Percentiles rank a stretch among this genome's conserved stretches.
Conservation (phyloP, 768 basidiomycete genomes). For the Leccinum truebloodii region DNA sequence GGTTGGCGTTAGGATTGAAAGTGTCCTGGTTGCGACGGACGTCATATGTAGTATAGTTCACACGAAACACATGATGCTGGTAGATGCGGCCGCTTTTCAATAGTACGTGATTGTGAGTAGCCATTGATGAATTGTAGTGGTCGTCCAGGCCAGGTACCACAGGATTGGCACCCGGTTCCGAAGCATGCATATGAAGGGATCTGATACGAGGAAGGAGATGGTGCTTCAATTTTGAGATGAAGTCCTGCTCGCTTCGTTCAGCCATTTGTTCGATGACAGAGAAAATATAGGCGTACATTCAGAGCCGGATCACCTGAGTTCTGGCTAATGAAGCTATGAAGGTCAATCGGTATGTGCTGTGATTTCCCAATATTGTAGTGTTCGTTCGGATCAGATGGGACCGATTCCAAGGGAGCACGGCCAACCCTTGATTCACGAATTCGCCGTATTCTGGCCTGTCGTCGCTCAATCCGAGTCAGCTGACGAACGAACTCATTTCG, state of each 20-base stretch:
- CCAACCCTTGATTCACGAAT: background rate
- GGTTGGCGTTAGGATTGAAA: background rate
- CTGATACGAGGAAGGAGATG: background rate
- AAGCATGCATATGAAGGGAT: background rate
- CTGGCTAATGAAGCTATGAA: background rate
- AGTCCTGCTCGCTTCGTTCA: background rate
- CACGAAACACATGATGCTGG: background rate
- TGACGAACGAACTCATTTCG: too few relatives aligned
- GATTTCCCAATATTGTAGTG: background rate
- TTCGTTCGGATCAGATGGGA: background rate
- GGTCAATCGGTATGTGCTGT: background rate
- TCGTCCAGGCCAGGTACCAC: background rate
- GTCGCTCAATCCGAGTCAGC: background rate
- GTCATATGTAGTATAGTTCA: background rate
- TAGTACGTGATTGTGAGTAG: background rate
- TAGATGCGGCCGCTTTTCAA: background rate
- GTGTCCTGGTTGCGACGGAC: background rate
- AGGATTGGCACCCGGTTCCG: background rate
- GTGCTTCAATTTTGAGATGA: background rate
- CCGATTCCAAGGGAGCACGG: background rate
- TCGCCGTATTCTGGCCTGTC: background rate
- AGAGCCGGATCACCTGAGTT: background rate
- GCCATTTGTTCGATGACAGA: background rate
- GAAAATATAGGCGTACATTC: background rate
- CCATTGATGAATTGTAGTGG: background rate